Evolutionary conservation across 306 rosid genomes (phyloP).

Genomic region (Arachis hypogaea): DNA sequence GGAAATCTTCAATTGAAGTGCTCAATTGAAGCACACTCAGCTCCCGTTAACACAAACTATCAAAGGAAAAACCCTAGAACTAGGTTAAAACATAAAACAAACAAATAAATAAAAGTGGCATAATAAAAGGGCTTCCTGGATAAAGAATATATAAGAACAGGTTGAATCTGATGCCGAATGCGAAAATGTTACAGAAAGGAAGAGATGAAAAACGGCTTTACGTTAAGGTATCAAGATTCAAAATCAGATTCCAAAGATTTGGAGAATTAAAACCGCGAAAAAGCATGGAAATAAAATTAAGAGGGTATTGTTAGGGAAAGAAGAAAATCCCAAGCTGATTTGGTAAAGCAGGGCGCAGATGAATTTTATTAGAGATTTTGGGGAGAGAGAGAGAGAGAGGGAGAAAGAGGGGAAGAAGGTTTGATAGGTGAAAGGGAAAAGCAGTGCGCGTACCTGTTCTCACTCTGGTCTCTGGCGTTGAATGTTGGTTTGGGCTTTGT

Average conservation of each 20-base stretch:
- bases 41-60: neutral
- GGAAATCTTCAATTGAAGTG: neutral
- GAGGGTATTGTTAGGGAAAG: neutral
- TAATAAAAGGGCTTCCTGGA: neutral
- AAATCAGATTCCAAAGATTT: neutral
- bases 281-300: neutral
- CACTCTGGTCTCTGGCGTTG: conserved; percentile 26
- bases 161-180: neutral
- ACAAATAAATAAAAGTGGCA: too few species aligned
- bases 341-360: neutral
- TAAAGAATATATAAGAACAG: neutral
- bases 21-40: neutral
- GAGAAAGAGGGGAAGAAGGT: neutral
- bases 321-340: neutral
- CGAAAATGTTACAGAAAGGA: neutral
- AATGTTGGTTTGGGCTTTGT: neutral
- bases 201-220: neutral
- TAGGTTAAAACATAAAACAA: neutral
- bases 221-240: neutral
- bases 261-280: neutral
- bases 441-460: conserved; percentile 17
- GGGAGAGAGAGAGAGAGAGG: conserved; percentile 12
- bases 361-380: neutral
- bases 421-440: neutral
- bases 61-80: conserved; percentile 30